Conservation (phyloP, 768 basidiomycete species). For the Chiua virens region DNA sequence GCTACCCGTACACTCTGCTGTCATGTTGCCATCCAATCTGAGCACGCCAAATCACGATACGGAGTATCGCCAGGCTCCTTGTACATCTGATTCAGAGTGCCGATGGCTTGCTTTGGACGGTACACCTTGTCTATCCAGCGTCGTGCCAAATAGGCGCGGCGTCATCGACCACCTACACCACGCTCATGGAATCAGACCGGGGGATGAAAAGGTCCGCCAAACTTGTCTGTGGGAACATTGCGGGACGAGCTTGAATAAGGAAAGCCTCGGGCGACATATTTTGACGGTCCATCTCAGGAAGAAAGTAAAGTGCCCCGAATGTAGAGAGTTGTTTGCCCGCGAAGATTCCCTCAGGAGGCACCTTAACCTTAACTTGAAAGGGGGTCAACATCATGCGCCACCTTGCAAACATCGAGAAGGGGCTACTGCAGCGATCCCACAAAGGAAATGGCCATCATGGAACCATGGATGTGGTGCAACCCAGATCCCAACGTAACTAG, state of each 20-base stretch:
- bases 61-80: not conserved
- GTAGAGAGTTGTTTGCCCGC: slow-evolving; percentile 25
- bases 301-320: slow-evolving; percentile 10
- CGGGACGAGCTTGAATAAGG: slow-evolving; percentile 21
- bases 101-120: slow-evolving; percentile 10
- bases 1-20: not conserved
- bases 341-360: slow-evolving; percentile 32
- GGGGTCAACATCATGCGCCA: slow-evolving; percentile 8
- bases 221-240: slow-evolving; percentile 24
- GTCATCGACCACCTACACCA: slow-evolving; percentile 18
- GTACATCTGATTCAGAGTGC: slow-evolving; percentile 4
- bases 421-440: too few species aligned
- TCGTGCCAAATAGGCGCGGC: slow-evolving; percentile 14
- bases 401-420: not conserved
- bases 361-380: slow-evolving; percentile 13
- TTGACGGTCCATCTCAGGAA: slow-evolving; percentile 25
- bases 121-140: not conserved
- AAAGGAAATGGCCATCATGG: not conserved
- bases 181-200: slow-evolving; percentile 8
- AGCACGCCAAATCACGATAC: too few species aligned
- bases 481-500: too few species aligned
- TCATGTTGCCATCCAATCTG: too few species aligned
- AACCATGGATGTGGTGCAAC: not conserved
- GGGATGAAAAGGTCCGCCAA: slow-evolving; percentile 16
- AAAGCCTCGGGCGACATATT: slow-evolving; percentile 30